These are phyloP conservation scores for Truncatella angustata DNA, from an alignment of 2,329 filamentous ascomycete genomes.

Conservation along the genomic window DNA sequence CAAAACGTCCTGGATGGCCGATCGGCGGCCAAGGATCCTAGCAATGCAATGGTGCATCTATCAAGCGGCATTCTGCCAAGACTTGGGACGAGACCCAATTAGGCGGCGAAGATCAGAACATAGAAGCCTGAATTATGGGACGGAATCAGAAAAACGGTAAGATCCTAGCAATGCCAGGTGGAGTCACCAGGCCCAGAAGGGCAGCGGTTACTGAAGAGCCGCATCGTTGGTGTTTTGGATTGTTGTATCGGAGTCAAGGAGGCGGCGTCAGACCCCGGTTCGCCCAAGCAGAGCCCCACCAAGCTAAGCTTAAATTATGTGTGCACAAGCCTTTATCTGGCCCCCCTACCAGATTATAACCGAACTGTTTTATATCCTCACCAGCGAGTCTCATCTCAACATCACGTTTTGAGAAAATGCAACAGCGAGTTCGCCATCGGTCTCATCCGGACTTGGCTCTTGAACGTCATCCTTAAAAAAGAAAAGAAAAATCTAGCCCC, in stretches of 20 bases:
- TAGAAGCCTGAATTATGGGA: neutral
- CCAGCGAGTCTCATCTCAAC: neutral
- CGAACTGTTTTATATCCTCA: slow-evolving; percentile 4
- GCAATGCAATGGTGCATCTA: neutral
- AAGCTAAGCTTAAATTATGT: slow-evolving; percentile 2
- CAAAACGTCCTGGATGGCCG: neutral
- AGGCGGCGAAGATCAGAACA: neutral
- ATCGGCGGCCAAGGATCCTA: neutral
- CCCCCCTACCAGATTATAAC: neutral
- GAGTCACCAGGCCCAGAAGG: no score
- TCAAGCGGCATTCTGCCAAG: slow-evolving; percentile 1
- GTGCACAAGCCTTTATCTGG: neutral
- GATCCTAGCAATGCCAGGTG: no score
- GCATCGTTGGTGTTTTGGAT: slow-evolving; percentile 7
- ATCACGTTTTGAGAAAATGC: no score
- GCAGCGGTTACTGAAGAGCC: slow-evolving; percentile 1
- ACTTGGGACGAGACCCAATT: neutral
- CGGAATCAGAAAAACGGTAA: no score
- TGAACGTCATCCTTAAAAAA: no score
- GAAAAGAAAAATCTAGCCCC: no score
- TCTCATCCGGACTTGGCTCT: no score
- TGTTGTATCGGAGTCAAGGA: neutral
- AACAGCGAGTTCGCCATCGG: no score
- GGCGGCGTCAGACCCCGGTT: slow-evolving; percentile 8
- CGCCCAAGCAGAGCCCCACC: neutral